Base-by-base conservation (phyloP, 768 basidiomycete species). In the Amyloporia xantha region DNA sequence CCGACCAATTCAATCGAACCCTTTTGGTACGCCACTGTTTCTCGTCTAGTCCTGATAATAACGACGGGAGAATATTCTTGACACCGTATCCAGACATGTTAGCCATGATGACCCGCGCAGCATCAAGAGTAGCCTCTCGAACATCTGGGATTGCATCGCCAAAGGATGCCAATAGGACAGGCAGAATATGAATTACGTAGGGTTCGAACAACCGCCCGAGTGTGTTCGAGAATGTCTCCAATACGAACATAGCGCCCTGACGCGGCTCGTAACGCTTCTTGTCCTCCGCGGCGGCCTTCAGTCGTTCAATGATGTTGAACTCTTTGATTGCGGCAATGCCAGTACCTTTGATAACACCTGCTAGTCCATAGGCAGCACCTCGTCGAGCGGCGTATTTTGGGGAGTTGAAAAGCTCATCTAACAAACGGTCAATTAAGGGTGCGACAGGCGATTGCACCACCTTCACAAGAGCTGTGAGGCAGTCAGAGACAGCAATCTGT, bases 1-100 rank as follows among this genome's bases (percentile, higher is more conserved):
- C 96, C 96, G 51, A 99, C 71, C 5, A 98, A 69, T 63, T 99
- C 96, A 52, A 98, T 97, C 5, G 94, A 94, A 1, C 95, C 96
- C 65, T 90, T 90, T 98, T 98, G 1, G 92, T 91, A 12, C 96
- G 77, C 96, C 96, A 98, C 61, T 98, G 95, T 62, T 95, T 97
- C 65, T 98, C 96, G 56, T 98, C 94, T 44, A 98, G 70, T 20
- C 93, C 94, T 33, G 84, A 84, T 9, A 99, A 74, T 19, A 99
- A 66, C 2, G 87, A 85, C 0, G 96, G 95, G 13, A 98, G 69
- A 51, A 99, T 92, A 39, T 93, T 79, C 68, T 99, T 98, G 61
- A 99, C 86, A 28, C 93, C 94, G 63, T 97, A 92, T 1, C 86
- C 92, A 13, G 91, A 94, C 64, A 99, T 76, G 54, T 89, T 88